Evolutionary conservation across 257 asterid species (phyloP).

Genomic region (Nyctanthes arbortristis): DNA sequence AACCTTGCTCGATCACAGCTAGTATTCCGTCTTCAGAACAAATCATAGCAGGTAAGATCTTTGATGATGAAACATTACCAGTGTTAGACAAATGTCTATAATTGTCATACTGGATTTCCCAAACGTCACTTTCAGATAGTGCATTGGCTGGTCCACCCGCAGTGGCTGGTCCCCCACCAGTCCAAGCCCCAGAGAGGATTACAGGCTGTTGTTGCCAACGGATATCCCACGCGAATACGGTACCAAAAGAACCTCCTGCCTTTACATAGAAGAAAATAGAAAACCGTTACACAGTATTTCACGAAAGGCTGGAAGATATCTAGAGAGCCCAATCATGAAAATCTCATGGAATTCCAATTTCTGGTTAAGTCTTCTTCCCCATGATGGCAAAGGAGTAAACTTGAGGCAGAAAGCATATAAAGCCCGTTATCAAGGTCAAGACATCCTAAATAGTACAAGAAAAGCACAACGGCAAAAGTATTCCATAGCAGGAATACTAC

Average conservation of each 20-base stretch:
- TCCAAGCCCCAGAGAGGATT: slow-evolving; percentile 58
- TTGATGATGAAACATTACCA: slow-evolving; percentile 54
- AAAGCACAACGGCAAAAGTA: neutral
- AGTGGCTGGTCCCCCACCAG: slow-evolving; percentile 36
- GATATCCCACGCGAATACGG: slow-evolving; percentile 93
- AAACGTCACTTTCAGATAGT: slow-evolving; percentile 75
- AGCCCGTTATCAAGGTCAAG: neutral
- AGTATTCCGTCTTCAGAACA: slow-evolving; percentile 98
- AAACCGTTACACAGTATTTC: slow-evolving; percentile 8
- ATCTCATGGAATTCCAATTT: neutral
- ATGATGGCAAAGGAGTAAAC: neutral
- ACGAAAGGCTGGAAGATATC: neutral
- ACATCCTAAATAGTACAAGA: neutral
- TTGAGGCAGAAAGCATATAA: neutral
- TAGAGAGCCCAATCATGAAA: slow-evolving; percentile 9
- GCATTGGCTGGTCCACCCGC: slow-evolving; percentile 46
- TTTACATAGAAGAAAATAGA: slow-evolving; percentile 33
- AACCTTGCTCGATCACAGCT: slow-evolving; percentile 82
- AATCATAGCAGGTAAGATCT: slow-evolving; percentile 83
- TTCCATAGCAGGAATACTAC: neutral
- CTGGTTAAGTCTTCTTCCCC: neutral
- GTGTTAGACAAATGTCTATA: slow-evolving; percentile 62
- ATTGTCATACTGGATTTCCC: slow-evolving; percentile 93
- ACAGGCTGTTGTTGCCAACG: slow-evolving; percentile 78
- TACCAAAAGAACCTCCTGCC: slow-evolving; percentile 99